A percentile compares a stretch with the other conserved stretches of the same genome.
phyloP scores from a whole-genome alignment of 2,329 filamentous ascomycete species.

The Sclerotinia sclerotiorum region DNA sequence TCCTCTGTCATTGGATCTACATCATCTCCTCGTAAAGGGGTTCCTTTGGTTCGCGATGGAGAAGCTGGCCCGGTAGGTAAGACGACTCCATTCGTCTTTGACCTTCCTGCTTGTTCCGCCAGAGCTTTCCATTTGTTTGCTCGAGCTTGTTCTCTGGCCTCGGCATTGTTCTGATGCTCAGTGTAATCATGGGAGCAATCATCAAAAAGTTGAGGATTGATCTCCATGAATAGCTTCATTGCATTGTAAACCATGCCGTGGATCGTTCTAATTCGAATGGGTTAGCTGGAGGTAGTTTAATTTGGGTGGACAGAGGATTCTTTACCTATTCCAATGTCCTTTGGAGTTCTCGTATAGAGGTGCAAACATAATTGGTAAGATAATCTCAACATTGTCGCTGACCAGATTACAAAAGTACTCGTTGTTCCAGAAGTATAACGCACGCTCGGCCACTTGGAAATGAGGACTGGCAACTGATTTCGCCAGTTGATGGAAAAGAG shows the following conservation, averaged over 20 bases:
- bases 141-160: constrained; percentile 77
- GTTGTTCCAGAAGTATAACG: constrained; percentile 99
- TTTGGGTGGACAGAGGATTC: constrained; percentile 18
- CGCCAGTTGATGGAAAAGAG: constrained; percentile 92
- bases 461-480: constrained; percentile 98
- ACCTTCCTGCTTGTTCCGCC: constrained; percentile 73
- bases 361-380: constrained; percentile 98
- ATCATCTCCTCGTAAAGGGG: constrained; percentile 64
- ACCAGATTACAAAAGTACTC: constrained; percentile 99
- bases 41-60: constrained; percentile 44
- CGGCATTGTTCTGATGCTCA: constrained; percentile 88
- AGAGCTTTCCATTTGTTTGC: constrained; percentile 89
- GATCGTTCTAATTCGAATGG: constrained; percentile 70
- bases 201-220: constrained; percentile 96
- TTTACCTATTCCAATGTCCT: constrained; percentile 92
- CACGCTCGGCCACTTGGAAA: constrained; percentile 96
- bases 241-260: constrained; percentile 99
- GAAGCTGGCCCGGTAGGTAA: constrained; percentile 41
- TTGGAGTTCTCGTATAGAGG: constrained; percentile 98
- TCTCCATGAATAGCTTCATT: constrained; percentile 99
- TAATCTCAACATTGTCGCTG: constrained; percentile 98
- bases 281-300: constrained; percentile 25
- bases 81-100: constrained; percentile 51
- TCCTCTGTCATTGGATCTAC: constrained; percentile 77
- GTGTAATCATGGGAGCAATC: constrained; percentile 98